Base-by-base conservation (phyloP, 345 rosid species). In the Eucalyptus leucophloia region DNA sequence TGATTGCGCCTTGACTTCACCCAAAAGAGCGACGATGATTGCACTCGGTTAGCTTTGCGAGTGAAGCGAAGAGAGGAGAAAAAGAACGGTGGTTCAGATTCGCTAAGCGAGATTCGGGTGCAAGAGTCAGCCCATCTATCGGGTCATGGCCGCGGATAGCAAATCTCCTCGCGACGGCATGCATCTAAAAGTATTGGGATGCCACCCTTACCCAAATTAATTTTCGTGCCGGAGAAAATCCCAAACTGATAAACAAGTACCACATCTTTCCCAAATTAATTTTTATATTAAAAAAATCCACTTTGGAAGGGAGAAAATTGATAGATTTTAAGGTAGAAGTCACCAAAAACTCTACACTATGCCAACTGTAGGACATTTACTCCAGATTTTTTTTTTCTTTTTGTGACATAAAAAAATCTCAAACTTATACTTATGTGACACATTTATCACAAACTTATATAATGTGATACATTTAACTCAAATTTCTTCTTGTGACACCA, bases 161-260 rank as follows among this genome's bases (percentile, higher is more conserved):
- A 94, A 96, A 91, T 95, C 98, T 3, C 97, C 96, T 2, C 92
- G 98, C 90, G 98, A 98, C 89, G 99, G 98, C 81, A 97, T 95
- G 91, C 99, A 96, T 88, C 95, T 98, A 32, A 97, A 96, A 92
- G 96, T 95, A 30, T 89, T 96, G 85, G 97, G 98, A 69, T 97
- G 95, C 92, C 95, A 92, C 89, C 95, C 11, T 56, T 56, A 23
- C 62, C 62, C 62, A 56, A 56, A 56, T 56, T 56, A 21, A 56
- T 56, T 56, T 24, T 56, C 5, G 28, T 56, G 28, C 62, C 62
- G 11, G 3, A 9, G 12, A 23, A 54, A 56, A 6, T 56, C 62
- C 23, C 62, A 56, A 56, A 56, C 6, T 2, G 3, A 24, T 9
- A 56, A 56, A 23, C 28, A 56, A 8, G 28, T 23, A 56, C 28